Conservation (phyloP, 305 asterid species). For the Ilex paraguariensis region DNA sequence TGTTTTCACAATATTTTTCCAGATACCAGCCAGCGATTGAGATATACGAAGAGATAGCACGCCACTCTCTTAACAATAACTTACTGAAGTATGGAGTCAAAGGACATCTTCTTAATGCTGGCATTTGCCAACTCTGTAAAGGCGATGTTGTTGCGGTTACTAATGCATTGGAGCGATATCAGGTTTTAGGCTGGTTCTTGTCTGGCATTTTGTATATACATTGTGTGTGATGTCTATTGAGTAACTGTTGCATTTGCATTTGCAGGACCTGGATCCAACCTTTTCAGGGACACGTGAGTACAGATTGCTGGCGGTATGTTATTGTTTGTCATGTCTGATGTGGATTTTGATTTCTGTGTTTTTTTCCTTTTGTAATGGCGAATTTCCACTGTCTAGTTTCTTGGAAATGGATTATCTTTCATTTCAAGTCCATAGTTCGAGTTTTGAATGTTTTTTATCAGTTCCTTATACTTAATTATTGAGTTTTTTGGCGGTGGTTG, state of each 20-base stretch:
- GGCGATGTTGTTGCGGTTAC: constrained; percentile 65
- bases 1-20: constrained; percentile 16
- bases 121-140: constrained; percentile 80
- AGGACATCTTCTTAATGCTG: constrained; percentile 89
- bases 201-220: no score
- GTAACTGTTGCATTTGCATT: constrained; percentile 1
- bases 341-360: constrained; percentile 3
- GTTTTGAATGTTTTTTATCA: neutral
- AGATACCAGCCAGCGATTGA: constrained; percentile 69
- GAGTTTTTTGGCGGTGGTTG: neutral
- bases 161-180: constrained; percentile 73
- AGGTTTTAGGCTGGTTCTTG: constrained; percentile 30
- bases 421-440: no score
- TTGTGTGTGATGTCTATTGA: no score
- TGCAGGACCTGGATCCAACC: constrained; percentile 92
- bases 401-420: neutral
- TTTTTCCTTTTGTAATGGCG: neutral
- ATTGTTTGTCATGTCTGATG: constrained; percentile 7
- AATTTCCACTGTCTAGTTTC: neutral
- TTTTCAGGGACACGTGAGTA: constrained; percentile 86
- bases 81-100: constrained; percentile 78
- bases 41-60: constrained; percentile 76
- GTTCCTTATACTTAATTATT: no score
- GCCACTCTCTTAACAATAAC: constrained; percentile 61
- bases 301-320: constrained; percentile 66